These are phyloP conservation scores for Aspergillus aculeatinus DNA, from an alignment of 2,329 filamentous ascomycete genomes.

Conservation along the genomic window DNA sequence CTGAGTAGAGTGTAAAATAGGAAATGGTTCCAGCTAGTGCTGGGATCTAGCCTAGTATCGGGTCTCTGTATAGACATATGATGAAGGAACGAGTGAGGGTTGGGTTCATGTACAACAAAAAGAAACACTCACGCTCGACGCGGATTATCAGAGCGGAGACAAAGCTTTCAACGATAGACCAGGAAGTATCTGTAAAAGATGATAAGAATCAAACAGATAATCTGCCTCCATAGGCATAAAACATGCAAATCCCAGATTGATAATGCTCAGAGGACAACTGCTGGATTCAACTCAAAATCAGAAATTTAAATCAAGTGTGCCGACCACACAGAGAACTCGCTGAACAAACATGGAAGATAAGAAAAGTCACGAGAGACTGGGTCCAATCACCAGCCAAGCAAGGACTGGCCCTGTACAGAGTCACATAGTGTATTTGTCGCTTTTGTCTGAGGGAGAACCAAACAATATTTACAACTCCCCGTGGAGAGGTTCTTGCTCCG, in stretches of 20 bases:
- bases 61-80: neutral
- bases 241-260: constrained; percentile 4
- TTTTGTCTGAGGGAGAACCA: neutral
- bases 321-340: neutral
- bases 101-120: neutral
- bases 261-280: neutral
- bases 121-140: neutral
- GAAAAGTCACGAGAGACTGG: constrained; percentile 1
- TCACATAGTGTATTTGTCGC: neutral
- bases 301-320: neutral
- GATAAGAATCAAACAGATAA: neutral
- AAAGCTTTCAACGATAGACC: neutral
- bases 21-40: neutral
- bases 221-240: neutral
- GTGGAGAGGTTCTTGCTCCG: constrained; percentile 19
- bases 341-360: constrained; percentile 1
- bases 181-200: neutral
- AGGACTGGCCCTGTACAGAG: neutral
- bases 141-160: neutral
- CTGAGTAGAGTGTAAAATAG: neutral
- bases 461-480: constrained; percentile 25
- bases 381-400: neutral
- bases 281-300: neutral
- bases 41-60: neutral
- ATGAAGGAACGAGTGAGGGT: neutral